Evolutionary conservation across 306 rosid genomes (phyloP).

Genomic region (Benincasa hispida): DNA sequence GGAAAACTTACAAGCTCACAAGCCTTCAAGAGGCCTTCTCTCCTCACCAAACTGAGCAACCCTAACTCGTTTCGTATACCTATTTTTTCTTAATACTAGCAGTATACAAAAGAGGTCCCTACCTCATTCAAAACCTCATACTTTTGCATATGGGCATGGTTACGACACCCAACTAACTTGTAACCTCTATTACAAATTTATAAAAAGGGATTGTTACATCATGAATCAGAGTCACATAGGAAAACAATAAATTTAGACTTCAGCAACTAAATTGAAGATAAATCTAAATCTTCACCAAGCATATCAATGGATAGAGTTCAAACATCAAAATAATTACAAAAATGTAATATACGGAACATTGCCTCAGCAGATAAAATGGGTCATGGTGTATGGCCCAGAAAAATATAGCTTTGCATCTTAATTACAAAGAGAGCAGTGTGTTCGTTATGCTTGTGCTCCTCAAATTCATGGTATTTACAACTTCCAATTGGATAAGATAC

Average conservation of each 20-base stretch:
- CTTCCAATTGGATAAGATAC: not conserved
- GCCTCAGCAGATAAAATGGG: not conserved
- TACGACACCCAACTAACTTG: not conserved
- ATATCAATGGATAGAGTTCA: not conserved
- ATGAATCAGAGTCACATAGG: not conserved
- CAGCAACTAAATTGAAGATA: not conserved
- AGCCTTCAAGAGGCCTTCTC: not conserved
- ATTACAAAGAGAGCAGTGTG: not conserved
- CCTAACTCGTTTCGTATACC: not conserved
- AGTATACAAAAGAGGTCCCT: not conserved
- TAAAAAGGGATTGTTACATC: not conserved
- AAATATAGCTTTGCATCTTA: not conserved
- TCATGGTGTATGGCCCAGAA: not conserved
- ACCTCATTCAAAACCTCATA: not conserved
- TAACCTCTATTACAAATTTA: not conserved
- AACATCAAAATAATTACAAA: not conserved
- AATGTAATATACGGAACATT: not conserved
- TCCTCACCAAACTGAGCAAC: not conserved
- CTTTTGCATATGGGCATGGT: not conserved
- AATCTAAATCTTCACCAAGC: not conserved
- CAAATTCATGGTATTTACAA: not conserved
- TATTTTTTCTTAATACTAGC: not conserved
- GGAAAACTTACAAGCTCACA: not conserved
- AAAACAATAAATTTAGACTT: not conserved
- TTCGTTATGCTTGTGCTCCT: not conserved